Conservation (phyloP, 768 basidiomycete genomes). For the Suillus fuscotomentosus region DNA sequence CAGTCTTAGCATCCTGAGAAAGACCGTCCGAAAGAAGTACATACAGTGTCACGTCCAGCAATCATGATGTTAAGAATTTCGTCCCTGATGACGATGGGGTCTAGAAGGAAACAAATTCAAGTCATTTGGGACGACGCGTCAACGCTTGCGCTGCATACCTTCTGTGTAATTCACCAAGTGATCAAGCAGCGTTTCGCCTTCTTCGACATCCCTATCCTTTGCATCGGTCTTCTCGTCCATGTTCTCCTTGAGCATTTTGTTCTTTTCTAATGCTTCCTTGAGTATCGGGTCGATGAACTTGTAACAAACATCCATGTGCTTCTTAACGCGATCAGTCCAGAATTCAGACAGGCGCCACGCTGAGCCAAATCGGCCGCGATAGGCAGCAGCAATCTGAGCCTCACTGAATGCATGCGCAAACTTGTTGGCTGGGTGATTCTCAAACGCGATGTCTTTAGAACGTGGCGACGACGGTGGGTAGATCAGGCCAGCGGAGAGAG, state of each 20-base stretch:
- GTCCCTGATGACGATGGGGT: conserved; percentile 31
- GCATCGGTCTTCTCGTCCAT: conserved; percentile 9
- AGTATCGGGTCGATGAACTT: conserved; percentile 51
- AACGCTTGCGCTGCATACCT: conserved; percentile 31
- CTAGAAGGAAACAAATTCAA: conserved; percentile 15
- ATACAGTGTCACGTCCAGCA: conserved; percentile 34
- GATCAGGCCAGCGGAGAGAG: conserved; percentile 36
- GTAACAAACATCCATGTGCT: conserved; percentile 39
- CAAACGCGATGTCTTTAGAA: conserved; percentile 21
- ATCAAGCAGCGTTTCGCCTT: conserved; percentile 47
- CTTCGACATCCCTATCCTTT: conserved; percentile 29
- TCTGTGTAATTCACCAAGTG: conserved; percentile 55
- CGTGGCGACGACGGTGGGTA: conserved; percentile 27
- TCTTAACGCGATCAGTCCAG: conserved; percentile 39
- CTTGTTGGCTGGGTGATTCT: conserved; percentile 30
- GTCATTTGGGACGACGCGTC: not conserved
- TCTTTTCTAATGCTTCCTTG: conserved; percentile 38
- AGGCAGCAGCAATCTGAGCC: conserved; percentile 33
- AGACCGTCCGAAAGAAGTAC: not conserved
- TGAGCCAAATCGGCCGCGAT: conserved; percentile 35
- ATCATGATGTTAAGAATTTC: conserved; percentile 38
- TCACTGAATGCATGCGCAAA: conserved; percentile 40
- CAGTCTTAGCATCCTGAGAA: not conserved
- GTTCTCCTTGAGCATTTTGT: conserved; percentile 16
- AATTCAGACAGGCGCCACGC: conserved; percentile 47